Evolutionary conservation across 2,329 filamentous ascomycete species (phyloP).

Genomic region (Diplodia seriata): DNA sequence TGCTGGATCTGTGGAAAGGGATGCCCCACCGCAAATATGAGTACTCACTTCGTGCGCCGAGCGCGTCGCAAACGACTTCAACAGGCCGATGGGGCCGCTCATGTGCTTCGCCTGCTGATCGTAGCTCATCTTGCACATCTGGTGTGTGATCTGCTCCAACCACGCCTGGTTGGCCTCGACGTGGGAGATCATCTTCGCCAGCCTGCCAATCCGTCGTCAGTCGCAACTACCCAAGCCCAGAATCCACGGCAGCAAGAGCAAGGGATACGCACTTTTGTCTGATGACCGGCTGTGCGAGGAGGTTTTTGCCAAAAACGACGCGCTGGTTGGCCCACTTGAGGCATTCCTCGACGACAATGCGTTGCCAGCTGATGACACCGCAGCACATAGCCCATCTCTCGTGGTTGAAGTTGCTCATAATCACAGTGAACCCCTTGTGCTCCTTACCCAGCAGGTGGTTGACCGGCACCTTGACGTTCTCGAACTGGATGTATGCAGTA

Average conservation of each 20-base stretch:
- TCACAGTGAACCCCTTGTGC: constrained; percentile 84
- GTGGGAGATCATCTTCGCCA: constrained; percentile 86
- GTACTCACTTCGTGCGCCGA: constrained; percentile 69
- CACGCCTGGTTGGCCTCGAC: constrained; percentile 84
- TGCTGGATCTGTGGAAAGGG: neutral
- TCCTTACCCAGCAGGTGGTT: constrained; percentile 80
- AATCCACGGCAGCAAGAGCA: neutral
- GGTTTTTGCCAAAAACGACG: constrained; percentile 80
- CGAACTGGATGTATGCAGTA: constrained; percentile 81
- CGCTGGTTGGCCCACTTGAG: constrained; percentile 90
- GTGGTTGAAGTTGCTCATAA: constrained; percentile 88
- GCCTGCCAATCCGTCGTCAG: constrained; percentile 50
- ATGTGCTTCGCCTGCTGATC: constrained; percentile 75
- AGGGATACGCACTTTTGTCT: constrained; percentile 68
- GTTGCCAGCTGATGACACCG: constrained; percentile 67
- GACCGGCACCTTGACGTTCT: constrained; percentile 84
- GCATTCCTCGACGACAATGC: constrained; percentile 79
- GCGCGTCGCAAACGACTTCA: constrained; percentile 80
- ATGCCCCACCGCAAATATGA: neutral
- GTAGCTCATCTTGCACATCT: constrained; percentile 88
- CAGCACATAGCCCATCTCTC: constrained; percentile 80
- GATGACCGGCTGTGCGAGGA: constrained; percentile 84
- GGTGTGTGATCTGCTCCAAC: constrained; percentile 84
- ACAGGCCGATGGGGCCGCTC: constrained; percentile 79
- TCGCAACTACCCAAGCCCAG: no score